Base-by-base conservation (phyloP, 31 red algal genomes). In the Bonnemaisonia californica region DNA sequence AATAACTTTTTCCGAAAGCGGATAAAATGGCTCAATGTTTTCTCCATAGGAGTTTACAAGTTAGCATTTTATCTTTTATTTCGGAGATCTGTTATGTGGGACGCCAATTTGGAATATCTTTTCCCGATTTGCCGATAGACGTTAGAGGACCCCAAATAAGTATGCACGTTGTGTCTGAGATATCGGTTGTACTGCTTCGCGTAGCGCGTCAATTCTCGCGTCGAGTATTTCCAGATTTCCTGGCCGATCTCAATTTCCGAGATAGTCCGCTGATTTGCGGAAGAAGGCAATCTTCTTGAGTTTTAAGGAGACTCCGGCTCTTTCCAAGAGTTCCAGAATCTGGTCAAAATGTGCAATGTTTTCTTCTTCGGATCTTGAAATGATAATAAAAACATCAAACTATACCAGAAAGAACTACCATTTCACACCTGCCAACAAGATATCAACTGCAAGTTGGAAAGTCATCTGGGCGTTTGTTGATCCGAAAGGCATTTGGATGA, bases 321-420 rank as follows among this genome's bases (percentile, higher is more conserved):
- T 19, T 27, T 1, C 3, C 5, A 67, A 34, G 23, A 40, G 8
- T 11, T 56, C 23, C 18, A 64, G 41, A 9, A 79, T 26, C 21
- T 64, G 33, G 36, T 79, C 75, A 61, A 79, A 27, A 0, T 79
- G 75, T 64, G 31, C 56, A 0, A 79, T 11, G 57, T 79, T 54
- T 5, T 79, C 77, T 40, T 81, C 47, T 0, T 55, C 33, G 71
- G 38, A 27, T 22, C 55, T 55, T 0, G 1, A 75, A 1, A 75
- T 55, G 40, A 84, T 72, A 67, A 84, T 84, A 19, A 84, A 55
- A 32, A 56, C 66, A 70, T 84, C 80, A 24, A 73, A 57, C 22
- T 84, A 84, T 2, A 84, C 66, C 1, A 73, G 54, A 37, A 33
- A 70, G 28, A 19, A 59, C 74, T 77, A 32, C 0, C 47, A 77